Evolutionary conservation across 805 yeast species (phyloP), one percentile per base, ranked within the genome.

Genomic region (Cyberlindnera xylosilytica): DNA sequence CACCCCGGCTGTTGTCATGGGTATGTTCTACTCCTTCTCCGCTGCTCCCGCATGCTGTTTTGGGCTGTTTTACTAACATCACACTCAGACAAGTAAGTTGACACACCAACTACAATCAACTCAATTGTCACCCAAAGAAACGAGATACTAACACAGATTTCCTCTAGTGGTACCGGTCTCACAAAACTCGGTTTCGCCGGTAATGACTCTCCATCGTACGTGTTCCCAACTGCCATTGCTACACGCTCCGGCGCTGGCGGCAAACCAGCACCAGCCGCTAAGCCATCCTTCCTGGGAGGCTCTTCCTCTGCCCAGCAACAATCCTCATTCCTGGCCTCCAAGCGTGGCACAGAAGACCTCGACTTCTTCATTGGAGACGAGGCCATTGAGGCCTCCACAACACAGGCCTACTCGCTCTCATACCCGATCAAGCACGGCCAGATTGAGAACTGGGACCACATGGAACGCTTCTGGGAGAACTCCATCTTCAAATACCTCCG

Each of bases 401-500:
- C 96, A 6, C 88, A 96, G 50, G 73, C 87, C 22, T 93, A 93
- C 66, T 83, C 90, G 22, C 70, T 93, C 45, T 78, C 81, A 50
- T 93, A 93, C 60, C 99, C 99, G 16, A 89, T 93, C 47, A 84
- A 89, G 65, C 99, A 93, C 61, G 99, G 99, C 20, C 99, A 93
- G 71, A 85, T 93, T 50, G 99, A 93, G 65, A 88, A 93, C 65
- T 93, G 99, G 99, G 99, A 93, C 69, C 97, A 93, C 62, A 93
- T 93, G 99, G 99, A 93, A 66, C 77, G 99, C 62, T 91, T 89
- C 66, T 93, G 99, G 99, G 98, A 93, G 61, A 86, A 87, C 58
- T 87, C 96, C 36, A 90, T 93, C 59, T 93, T 93, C 73, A 91
- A 93, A 69, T 93, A 93, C 63, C 76, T 93, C 55, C 81, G 97